phyloP scores from a whole-genome alignment of 257 asterid genomes.

The Jacaranda mimosifolia region DNA sequence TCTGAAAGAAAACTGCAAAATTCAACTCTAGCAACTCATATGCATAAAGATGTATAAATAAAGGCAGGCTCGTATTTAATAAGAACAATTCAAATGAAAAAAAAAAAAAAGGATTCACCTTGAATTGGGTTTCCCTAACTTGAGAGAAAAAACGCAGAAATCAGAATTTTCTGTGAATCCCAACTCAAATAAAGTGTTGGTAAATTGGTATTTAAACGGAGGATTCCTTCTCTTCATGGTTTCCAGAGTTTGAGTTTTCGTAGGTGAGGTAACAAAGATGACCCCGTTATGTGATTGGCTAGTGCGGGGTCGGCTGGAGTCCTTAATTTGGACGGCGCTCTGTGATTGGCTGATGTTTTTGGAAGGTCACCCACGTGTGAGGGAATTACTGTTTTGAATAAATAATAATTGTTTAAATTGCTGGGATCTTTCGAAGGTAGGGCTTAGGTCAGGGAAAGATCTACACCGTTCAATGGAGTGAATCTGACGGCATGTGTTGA shows the following conservation, averaged over 20 bases:
- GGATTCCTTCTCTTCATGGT: background rate
- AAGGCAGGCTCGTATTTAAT: background rate
- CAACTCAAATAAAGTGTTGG: background rate
- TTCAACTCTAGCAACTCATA: constrained; percentile 6
- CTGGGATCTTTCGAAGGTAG: background rate
- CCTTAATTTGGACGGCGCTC: background rate
- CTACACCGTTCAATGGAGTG: background rate
- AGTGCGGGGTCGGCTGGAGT: no score
- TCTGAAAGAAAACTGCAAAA: constrained; percentile 1
- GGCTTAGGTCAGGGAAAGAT: constrained; percentile 2
- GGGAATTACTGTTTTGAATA: background rate
- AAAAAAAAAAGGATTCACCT: background rate
- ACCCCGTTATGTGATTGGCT: constrained; percentile 2
- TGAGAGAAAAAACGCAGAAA: background rate
- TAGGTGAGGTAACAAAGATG: background rate
- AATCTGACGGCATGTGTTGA: background rate
- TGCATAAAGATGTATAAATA: background rate
- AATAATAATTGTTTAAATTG: constrained; percentile 4
- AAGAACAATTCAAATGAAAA: background rate
- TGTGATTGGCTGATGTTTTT: background rate
- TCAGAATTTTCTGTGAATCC: background rate
- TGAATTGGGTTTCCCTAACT: constrained; percentile 7
- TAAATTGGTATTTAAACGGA: background rate
- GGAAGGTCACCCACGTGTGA: background rate
- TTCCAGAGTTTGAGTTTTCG: background rate